Evolutionary conservation across 306 rosid species (phyloP), one percentile per base, ranked within the genome.

Genomic region (Comarum palustre): DNA sequence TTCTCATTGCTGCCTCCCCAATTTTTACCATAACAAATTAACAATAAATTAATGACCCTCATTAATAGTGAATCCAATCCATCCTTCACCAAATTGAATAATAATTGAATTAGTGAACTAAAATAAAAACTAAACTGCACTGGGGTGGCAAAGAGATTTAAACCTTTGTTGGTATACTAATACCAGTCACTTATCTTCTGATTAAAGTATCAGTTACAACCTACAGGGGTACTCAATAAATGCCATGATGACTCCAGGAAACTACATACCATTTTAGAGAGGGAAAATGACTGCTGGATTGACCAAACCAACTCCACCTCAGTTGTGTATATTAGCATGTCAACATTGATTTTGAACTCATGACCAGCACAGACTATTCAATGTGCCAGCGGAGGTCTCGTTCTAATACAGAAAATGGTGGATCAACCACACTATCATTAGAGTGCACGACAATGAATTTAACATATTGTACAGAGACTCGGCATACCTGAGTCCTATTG

Each of bases 31-130:
- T 61, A 72, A 71, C n/a, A n/a, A n/a, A n/a, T n/a, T n/a, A n/a
- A n/a, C 57, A 11, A 42, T 54, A 27, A 38, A 46, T 42, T 20
- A 69, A 52, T 43, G 25, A 70, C 57, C 55, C n/a, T 60, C 43
- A 55, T 79, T 46, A 69, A 74, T 75, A 32, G 14, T 17, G 43
- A n/a, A 79, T 68, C 71, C 74, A 41, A 73, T 52, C 36, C 73
- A 60, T 51, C 27, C 75, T 63, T 25, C 38, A 54, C 29, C 39
- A 52, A 24, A 31, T 38, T 45, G 57, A 20, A 42, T 24, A 22
- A 58, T 68, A 46, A 61, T 66, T 66, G 46, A 73, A 71, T 46
- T 77, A 5, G 55, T 31, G n/a, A 60, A 16, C 11, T 31, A 15
- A 29, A 14, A 29, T 31, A 31, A 60, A 29, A 32, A 29, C 16